A percentile compares a stretch with the other conserved stretches of the same genome.
phyloP scores from a whole-genome alignment of 495 filamentous ascomycete species.

The Wilcoxina mikolae region DNA sequence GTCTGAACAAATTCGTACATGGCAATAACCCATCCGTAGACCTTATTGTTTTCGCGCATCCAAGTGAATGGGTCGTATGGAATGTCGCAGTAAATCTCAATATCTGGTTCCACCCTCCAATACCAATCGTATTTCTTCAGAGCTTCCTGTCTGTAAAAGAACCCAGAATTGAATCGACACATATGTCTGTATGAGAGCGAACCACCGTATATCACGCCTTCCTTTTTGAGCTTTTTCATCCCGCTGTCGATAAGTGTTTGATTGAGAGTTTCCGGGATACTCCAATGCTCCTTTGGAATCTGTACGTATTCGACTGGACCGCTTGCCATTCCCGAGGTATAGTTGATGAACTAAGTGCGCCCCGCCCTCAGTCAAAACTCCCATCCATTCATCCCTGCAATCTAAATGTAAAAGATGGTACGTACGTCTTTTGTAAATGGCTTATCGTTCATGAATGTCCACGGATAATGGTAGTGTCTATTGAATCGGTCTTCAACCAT shows the following conservation, averaged over 20 bases:
- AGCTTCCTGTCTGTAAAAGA: conserved; percentile 90
- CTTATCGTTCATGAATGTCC: conserved; percentile 96
- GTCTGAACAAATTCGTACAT: conserved; percentile 36
- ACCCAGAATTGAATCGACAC: conserved; percentile 95
- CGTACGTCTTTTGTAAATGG: conserved; percentile 65
- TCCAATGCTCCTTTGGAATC: conserved; percentile 89
- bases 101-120: conserved; percentile 42
- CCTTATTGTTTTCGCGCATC: conserved; percentile 37
- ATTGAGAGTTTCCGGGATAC: conserved; percentile 75
- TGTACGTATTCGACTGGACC: conserved; percentile 40
- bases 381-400: conserved; percentile 67
- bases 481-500: conserved; percentile 39
- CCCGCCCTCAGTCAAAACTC: conserved; percentile 38
- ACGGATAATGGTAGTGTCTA: conserved; percentile 96
- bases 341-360: conserved; percentile 11
- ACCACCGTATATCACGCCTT: conserved; percentile 75
- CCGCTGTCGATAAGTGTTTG: conserved; percentile 68
- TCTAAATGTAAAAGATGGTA: conserved; percentile 31
- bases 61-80: conserved; percentile 43
- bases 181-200: conserved; percentile 92
- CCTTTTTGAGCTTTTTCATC: conserved; percentile 60
- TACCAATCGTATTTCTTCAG: conserved; percentile 53
- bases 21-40: conserved; percentile 40
- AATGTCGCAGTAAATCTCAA: conserved; percentile 39
- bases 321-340: conserved; percentile 21